phyloP scores from a whole-genome alignment of 441 rosid genomes.

The Gossypium trilobum region DNA sequence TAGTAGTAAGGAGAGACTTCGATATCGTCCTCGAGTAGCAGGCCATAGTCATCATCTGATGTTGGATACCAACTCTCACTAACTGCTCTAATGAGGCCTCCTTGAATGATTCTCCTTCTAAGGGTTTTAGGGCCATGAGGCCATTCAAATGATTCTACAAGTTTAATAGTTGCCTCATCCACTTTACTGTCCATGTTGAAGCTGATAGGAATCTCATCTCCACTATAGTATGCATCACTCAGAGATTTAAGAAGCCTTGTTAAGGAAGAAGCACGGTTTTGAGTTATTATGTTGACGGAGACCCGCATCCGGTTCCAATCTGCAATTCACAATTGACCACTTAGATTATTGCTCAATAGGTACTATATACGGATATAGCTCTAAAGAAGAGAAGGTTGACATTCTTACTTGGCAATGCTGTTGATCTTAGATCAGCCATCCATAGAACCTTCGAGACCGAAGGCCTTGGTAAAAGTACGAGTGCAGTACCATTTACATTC shows the following conservation, averaged over 20 bases:
- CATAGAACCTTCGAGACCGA: conserved; percentile 78
- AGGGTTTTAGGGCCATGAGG: conserved; percentile 79
- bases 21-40: conserved; percentile 84
- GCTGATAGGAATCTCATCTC: conserved; percentile 76
- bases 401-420: conserved; percentile 82
- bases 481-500: conserved; percentile 36
- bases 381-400: not conserved
- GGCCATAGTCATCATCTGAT: conserved; percentile 80
- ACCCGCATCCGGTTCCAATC: conserved; percentile 90
- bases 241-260: conserved; percentile 72
- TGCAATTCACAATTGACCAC: conserved; percentile 23
- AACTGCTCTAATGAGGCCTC: conserved; percentile 89
- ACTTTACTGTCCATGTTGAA: conserved; percentile 94
- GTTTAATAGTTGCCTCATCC: conserved; percentile 69
- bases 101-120: conserved; percentile 91
- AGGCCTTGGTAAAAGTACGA: conserved; percentile 61
- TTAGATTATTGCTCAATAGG: not conserved
- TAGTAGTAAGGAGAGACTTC: conserved; percentile 94
- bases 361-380: not conserved
- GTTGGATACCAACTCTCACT: conserved; percentile 98
- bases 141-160: conserved; percentile 69
- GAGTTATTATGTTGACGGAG: conserved; percentile 83
- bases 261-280: conserved; percentile 62
- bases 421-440: conserved; percentile 95
- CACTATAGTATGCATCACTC: conserved; percentile 61